phyloP scores from a whole-genome alignment of 208 protist species.

The Trypanosoma brucei region DNA sequence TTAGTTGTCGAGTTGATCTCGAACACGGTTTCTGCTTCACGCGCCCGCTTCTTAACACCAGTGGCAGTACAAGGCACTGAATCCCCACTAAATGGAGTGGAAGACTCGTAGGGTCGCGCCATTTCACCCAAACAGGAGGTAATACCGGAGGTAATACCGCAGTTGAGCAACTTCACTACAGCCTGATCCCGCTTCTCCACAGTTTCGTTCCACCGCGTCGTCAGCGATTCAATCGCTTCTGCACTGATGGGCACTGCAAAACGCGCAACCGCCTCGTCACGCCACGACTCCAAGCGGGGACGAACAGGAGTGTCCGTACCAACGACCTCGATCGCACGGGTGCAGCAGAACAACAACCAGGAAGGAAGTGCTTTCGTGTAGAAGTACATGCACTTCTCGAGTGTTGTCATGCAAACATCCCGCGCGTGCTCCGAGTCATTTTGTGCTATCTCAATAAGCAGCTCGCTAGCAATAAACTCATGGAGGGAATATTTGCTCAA shows the following conservation, averaged over 20 bases:
- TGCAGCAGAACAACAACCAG: slow-evolving; percentile 47
- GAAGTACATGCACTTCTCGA: slow-evolving; percentile 83
- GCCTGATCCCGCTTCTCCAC: neutral
- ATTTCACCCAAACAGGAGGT: no score
- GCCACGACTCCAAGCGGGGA: slow-evolving; percentile 31
- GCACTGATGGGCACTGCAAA: slow-evolving; percentile 7
- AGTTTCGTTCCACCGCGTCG: neutral
- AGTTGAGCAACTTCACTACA: neutral
- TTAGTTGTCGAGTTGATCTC: slow-evolving; percentile 53
- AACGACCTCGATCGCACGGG: slow-evolving; percentile 12
- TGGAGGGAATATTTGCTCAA: slow-evolving; percentile 83
- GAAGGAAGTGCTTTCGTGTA: slow-evolving; percentile 75
- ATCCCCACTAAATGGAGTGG: no score
- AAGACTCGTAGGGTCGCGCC: no score
- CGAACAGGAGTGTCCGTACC: slow-evolving; percentile 4
- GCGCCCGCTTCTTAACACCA: slow-evolving; percentile 36
- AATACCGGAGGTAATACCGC: no score
- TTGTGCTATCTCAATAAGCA: slow-evolving; percentile 60
- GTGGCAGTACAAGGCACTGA: neutral
- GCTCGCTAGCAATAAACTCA: slow-evolving; percentile 62
- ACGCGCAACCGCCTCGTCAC: slow-evolving; percentile 34
- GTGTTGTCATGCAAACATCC: slow-evolving; percentile 48
- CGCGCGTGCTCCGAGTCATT: slow-evolving; percentile 26
- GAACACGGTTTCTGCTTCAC: slow-evolving; percentile 39
- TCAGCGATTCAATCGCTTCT: neutral